Conservation (phyloP, 768 basidiomycete genomes). For the Lactarius vividus region DNA sequence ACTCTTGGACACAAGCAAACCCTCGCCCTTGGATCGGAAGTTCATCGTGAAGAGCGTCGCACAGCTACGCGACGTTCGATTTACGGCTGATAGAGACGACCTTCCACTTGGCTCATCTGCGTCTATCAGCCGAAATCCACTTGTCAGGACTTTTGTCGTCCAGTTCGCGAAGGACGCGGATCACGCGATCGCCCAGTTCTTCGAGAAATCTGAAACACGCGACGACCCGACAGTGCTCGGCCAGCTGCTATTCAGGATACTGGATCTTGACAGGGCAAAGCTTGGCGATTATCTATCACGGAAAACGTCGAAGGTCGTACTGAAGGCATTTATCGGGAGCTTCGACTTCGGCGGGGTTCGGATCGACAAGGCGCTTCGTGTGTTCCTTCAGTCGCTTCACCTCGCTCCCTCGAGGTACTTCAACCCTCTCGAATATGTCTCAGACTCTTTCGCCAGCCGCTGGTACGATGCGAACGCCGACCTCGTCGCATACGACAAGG, state of each 20-base stretch:
- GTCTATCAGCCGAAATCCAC: conserved; percentile 50
- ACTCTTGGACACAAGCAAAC: conserved; percentile 55
- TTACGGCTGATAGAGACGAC: conserved; percentile 68
- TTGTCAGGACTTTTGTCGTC: conserved; percentile 70
- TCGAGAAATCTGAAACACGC: conserved; percentile 53
- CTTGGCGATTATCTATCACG: conserved; percentile 83
- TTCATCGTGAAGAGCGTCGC: conserved; percentile 91
- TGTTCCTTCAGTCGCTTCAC: conserved; percentile 82
- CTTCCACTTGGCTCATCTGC: conserved; percentile 43
- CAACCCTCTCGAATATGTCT: conserved; percentile 60
- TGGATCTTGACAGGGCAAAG: conserved; percentile 77
- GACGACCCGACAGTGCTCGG: conserved; percentile 77
- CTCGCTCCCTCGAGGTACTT: conserved; percentile 48
- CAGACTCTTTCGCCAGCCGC: conserved; percentile 80
- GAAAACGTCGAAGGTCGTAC: conserved; percentile 66
- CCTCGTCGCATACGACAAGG: conserved; percentile 77
- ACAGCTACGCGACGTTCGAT: conserved; percentile 64
- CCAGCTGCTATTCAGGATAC: conserved; percentile 73
- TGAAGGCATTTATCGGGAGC: conserved; percentile 82
- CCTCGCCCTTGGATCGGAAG: conserved; percentile 61
- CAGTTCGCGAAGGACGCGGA: conserved; percentile 82
- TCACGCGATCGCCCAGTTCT: conserved; percentile 67
- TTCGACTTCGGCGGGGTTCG: conserved; percentile 83
- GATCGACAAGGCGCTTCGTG: conserved; percentile 85
- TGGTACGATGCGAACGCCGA: conserved; percentile 90